These are phyloP conservation scores for Glycyrrhiza uralensis DNA, from an alignment of 306 rosid genomes.

Conservation along the genomic window DNA sequence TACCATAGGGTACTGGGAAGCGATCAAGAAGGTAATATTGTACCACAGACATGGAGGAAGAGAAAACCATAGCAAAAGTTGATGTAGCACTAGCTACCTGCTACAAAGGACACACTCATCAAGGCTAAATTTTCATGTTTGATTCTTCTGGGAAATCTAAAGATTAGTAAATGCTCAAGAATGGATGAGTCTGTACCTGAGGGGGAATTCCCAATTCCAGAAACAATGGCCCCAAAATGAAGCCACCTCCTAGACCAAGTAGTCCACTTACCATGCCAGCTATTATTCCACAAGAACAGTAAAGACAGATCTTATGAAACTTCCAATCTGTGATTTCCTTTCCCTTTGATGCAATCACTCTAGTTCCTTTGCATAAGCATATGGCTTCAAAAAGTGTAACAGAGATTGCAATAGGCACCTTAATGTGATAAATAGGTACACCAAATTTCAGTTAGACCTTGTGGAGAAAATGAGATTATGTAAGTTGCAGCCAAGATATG, in stretches of 20 bases:
- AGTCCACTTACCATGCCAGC: conserved; percentile 83
- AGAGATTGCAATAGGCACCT: conserved; percentile 73
- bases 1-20: conserved; percentile 77
- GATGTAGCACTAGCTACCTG: conserved; percentile 91
- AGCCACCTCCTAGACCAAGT: conserved; percentile 83
- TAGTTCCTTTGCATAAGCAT: conserved; percentile 60
- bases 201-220: conserved; percentile 86
- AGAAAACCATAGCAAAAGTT: conserved; percentile 74
- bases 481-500: not conserved
- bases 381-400: conserved; percentile 68
- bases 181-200: conserved; percentile 44
- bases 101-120: not conserved
- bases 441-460: conserved; percentile 17
- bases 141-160: not conserved
- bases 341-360: conserved; percentile 77
- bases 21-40: conserved; percentile 71
- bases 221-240: conserved; percentile 79
- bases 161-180: not conserved
- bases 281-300: conserved; percentile 66
- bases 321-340: conserved; percentile 74
- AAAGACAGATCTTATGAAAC: conserved; percentile 55
- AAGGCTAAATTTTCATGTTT: not conserved
- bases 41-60: conserved; percentile 86
- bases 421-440: conserved; percentile 12
- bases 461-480: not conserved